A percentile compares a stretch with the other conserved stretches of the same genome.
These are phyloP conservation scores for Tylopilus sp. DNA, from an alignment of 1,284 basidiomycete species.

Conservation along the genomic window DNA sequence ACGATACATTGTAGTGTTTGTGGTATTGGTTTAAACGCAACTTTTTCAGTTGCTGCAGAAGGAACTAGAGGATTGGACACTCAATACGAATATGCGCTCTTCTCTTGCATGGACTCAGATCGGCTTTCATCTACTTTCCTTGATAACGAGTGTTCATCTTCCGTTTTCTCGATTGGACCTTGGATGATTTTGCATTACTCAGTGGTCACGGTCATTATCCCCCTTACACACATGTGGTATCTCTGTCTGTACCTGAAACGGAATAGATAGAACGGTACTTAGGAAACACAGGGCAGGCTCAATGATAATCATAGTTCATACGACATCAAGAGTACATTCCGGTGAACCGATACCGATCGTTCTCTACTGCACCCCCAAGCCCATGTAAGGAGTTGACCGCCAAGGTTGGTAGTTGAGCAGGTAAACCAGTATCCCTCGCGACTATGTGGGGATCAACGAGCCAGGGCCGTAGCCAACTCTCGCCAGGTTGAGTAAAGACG, in stretches of 20 bases:
- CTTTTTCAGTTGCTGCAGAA: constrained; percentile 76
- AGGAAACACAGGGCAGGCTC: constrained; percentile 12
- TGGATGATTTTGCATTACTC: constrained; percentile 27
- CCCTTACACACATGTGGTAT: constrained; percentile 17
- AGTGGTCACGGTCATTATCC: constrained; percentile 13
- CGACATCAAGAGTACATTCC: constrained; percentile 51
- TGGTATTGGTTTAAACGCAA: constrained; percentile 82
- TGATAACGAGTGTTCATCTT: constrained; percentile 23
- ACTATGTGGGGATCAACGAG: constrained; percentile 22
- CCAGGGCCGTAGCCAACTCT: constrained; percentile 26
- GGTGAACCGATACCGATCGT: constrained; percentile 36
- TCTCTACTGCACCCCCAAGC: constrained; percentile 6
- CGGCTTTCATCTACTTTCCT: constrained; percentile 36
- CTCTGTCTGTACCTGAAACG: constrained; percentile 19
- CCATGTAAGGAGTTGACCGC: constrained; percentile 13
- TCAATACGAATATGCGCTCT: constrained; percentile 13
- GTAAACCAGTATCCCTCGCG: constrained; percentile 11
- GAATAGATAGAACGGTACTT: constrained; percentile 29
- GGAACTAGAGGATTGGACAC: constrained; percentile 43
- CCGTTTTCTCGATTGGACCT: constrained; percentile 4
- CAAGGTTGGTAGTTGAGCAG: constrained; percentile 21
- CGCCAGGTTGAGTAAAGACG: constrained; percentile 1
- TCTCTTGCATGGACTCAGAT: constrained; percentile 28
- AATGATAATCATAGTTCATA: constrained; percentile 9
- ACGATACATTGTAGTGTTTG: constrained; percentile 53